Evolutionary conservation across 2,329 filamentous ascomycete species (phyloP).

Genomic region (Cladosporium sp.): DNA sequence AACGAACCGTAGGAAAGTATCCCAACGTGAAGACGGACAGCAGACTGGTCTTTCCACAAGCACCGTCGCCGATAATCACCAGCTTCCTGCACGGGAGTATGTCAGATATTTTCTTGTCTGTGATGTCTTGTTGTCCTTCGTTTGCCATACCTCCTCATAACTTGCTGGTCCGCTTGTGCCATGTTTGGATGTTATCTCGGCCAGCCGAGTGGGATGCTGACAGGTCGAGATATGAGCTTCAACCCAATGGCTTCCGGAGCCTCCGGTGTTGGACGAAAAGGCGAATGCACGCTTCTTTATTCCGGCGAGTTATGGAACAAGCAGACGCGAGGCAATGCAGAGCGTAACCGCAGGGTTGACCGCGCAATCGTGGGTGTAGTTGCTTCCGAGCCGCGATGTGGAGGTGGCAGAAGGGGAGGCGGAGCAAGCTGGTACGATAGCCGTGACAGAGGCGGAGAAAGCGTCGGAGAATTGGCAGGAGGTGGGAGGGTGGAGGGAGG

Average conservation of each 20-base stretch:
- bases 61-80: constrained; percentile 95
- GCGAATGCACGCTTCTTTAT: constrained; percentile 1
- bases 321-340: constrained; percentile 1
- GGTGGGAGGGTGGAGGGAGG: neutral
- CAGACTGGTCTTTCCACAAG: constrained; percentile 96
- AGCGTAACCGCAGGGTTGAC: neutral
- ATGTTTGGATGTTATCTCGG: constrained; percentile 21
- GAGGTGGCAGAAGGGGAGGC: neutral
- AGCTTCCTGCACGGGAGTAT: constrained; percentile 65
- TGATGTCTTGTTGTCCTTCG: no score
- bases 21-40: constrained; percentile 96
- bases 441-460: neutral
- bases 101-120: no score
- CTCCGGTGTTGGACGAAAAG: neutral
- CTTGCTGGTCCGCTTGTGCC: constrained; percentile 35
- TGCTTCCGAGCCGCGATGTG: neutral
- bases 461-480: neutral
- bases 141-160: constrained; percentile 38
- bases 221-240: neutral
- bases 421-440: neutral
- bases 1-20: constrained; percentile 94
- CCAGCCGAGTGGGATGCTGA: constrained; percentile 11
- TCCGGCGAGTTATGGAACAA: no score
- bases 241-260: constrained; percentile 3
- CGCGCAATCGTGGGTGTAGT: no score